These are phyloP conservation scores for Rhodotorula sp. DNA, from an alignment of 1,284 basidiomycete species.

Conservation along the genomic window DNA sequence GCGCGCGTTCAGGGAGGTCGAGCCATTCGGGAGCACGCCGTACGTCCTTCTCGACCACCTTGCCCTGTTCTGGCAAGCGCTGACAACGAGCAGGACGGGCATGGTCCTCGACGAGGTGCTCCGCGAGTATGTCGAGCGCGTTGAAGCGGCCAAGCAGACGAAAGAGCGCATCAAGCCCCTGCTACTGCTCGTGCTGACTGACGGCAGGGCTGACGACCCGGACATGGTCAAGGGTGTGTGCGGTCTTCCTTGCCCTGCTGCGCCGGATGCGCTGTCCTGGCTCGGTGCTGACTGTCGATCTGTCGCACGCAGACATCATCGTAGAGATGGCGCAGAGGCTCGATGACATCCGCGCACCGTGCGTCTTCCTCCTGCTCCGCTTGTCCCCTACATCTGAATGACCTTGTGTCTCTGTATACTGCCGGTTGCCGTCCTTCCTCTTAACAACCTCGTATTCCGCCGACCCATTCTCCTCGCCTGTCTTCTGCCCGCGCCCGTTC, in stretches of 20 bases:
- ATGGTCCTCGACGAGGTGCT: slow-evolving; percentile 34
- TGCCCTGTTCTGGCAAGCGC: too few species aligned
- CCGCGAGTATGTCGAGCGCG: slow-evolving; percentile 32
- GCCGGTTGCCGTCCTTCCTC: too few species aligned
- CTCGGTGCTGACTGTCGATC: neutral
- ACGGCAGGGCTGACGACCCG: slow-evolving; percentile 37
- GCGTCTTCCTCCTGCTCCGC: neutral
- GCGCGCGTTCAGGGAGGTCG: slow-evolving; percentile 14
- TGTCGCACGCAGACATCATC: slow-evolving; percentile 9
- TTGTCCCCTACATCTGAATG: neutral
- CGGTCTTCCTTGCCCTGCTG: too few species aligned
- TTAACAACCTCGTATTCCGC: too few species aligned
- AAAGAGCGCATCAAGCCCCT: slow-evolving; percentile 33
- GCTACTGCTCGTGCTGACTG: slow-evolving; percentile 33
- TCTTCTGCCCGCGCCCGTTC: neutral
- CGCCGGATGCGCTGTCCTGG: too few species aligned
- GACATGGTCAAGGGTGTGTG: slow-evolving; percentile 22
- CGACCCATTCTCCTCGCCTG: too few species aligned
- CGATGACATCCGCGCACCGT: slow-evolving; percentile 35
- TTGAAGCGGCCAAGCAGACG: slow-evolving; percentile 35
- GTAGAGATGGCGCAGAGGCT: slow-evolving; percentile 40
- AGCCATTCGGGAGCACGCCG: slow-evolving; percentile 22
- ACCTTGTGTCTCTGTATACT: neutral
- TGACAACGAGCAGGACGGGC: slow-evolving; percentile 12
- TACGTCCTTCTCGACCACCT: neutral